Evolutionary conservation across 1,284 basidiomycete genomes (phyloP), one percentile per base, ranked within the genome.

Genomic region (Sporisorium iseilematis-ciliati): DNA sequence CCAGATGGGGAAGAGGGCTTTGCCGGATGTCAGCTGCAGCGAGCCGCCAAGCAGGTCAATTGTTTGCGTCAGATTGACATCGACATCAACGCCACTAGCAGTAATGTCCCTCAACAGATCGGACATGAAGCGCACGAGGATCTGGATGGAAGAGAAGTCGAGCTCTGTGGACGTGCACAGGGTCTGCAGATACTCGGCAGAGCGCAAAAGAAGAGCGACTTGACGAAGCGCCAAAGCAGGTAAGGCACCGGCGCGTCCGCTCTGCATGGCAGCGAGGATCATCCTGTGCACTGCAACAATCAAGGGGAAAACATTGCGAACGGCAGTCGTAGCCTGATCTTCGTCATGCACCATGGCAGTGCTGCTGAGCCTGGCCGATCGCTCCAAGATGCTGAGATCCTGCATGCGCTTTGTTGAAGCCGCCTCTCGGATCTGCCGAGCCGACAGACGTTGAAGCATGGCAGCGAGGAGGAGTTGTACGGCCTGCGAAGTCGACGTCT

Each of bases 1-100:
- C 80, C 80, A 82, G 38, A 82, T 78, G 1, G 65, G 40, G 25
- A 73, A 51, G 45, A 82, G 65, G 7, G 79, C 80, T 6, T 77
- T 59, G 25, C 79, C 80, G 0, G 69, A 62, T 8, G 66, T 70
- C 26, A 82, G 58, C 12, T 61, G 53, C 20, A 81, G 48, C 31
- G 77, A 67, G 50, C 74, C 63, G 6, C 67, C 73, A 4, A 80
- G 72, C 26, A 55, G 29, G 11, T 66, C 66, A 45, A 70, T 51
- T n/a, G 61, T 63, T 25, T 51, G 23, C 7, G 12, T n/a, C 29
- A 72, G 40, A 14, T 48, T 23, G 40, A 38, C 55, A 14, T 56
- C 58, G 35, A 20, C n/a, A 5, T 52, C 49, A 14, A 74, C 20
- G 11, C 66, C 62, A 18, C 35, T 56, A 5, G 41, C 49, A 14